These are phyloP conservation scores for Cutaneotrichosporon sp. DNA, from an alignment of 1,284 basidiomycete genomes.

Conservation along the genomic window DNA sequence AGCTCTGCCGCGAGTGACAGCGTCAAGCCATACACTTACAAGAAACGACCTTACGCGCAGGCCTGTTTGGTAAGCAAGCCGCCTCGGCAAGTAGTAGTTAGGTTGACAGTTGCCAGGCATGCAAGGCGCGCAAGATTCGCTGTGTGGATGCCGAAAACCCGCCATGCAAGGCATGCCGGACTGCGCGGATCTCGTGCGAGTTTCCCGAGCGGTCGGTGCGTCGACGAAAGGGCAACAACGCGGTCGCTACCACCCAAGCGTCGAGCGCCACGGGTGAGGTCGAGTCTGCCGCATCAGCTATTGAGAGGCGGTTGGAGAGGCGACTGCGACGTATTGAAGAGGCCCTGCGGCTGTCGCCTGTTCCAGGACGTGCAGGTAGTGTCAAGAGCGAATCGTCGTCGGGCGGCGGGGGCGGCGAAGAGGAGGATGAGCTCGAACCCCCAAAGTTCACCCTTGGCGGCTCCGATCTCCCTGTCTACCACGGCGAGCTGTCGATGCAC, in stretches of 20 bases:
- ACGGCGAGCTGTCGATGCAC: conserved; percentile 13
- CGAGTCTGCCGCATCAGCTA: background rate
- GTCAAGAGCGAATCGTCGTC: background rate
- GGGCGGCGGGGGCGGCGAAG: background rate
- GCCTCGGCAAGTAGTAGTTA: background rate
- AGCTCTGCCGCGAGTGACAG: background rate
- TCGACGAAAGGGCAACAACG: background rate
- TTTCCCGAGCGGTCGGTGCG: conserved; percentile 16
- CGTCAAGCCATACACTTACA: conserved; percentile 13
- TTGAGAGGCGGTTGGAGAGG: conserved; percentile 9
- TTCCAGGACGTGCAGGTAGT: background rate
- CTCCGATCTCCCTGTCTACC: conserved; percentile 17
- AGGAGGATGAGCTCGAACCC: conserved; percentile 13
- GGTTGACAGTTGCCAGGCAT: conserved; percentile 15
- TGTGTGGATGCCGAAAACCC: conserved; percentile 22
- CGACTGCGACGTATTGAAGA: conserved; percentile 19
- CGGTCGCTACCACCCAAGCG: background rate
- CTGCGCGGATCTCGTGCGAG: conserved; percentile 20
- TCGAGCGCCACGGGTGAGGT: background rate
- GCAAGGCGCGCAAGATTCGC: conserved; percentile 23
- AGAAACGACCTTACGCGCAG: conserved; percentile 23
- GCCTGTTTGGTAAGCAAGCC: conserved; percentile 22
- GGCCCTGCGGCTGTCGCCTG: conserved; percentile 14
- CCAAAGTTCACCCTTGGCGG: conserved; percentile 21
- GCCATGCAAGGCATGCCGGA: conserved; percentile 22